phyloP scores from a whole-genome alignment of 805 yeast species.

The Candida oleophila region DNA sequence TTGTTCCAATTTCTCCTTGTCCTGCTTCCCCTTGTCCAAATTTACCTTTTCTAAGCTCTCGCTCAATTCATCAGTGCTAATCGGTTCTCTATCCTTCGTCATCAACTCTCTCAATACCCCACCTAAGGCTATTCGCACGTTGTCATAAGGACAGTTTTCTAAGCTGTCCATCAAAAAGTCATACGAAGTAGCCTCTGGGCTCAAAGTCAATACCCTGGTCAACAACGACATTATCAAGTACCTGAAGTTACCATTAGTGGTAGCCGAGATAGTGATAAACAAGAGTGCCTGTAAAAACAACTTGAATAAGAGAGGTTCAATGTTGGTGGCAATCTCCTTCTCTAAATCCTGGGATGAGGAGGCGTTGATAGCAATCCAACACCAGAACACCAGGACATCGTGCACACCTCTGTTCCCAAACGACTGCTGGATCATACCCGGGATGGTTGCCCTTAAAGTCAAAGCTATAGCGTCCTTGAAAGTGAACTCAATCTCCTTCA shows the following conservation, averaged over 20 bases:
- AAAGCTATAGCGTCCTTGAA: conserved; percentile 19
- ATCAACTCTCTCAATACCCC: conserved; percentile 70
- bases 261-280: conserved; percentile 14
- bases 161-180: conserved; percentile 64
- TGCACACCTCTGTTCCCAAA: background rate
- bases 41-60: background rate
- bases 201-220: conserved; percentile 57
- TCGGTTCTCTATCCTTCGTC: conserved; percentile 14
- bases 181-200: conserved; percentile 58
- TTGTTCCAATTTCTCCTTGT: background rate
- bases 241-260: conserved; percentile 31
- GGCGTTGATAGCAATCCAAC: conserved; percentile 33
- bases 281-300: conserved; percentile 32
- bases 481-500: conserved; percentile 13
- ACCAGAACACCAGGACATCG: conserved; percentile 23
- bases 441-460: conserved; percentile 31
- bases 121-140: conserved; percentile 57
- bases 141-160: conserved; percentile 61
- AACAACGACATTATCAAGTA: conserved; percentile 56
- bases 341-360: conserved; percentile 6
- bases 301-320: conserved; percentile 29
- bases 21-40: conserved; percentile 2
- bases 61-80: background rate
- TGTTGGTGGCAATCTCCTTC: conserved; percentile 26
- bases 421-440: conserved; percentile 30